Conservation (phyloP, 306 rosid species). For the Crotalaria pallida region DNA sequence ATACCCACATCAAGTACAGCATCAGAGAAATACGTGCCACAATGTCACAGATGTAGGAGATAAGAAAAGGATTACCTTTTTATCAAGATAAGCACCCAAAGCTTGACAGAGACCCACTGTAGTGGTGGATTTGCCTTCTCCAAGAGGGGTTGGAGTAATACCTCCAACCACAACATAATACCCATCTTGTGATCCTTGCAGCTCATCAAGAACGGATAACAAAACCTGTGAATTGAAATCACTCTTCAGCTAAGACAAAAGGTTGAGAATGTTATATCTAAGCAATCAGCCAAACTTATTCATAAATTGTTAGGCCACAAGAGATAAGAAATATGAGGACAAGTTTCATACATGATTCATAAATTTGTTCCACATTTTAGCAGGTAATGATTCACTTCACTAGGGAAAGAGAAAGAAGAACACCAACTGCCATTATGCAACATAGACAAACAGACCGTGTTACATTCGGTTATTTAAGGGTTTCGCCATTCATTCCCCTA, state of each 20-base stretch:
- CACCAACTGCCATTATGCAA: not conserved
- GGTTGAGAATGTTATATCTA: not conserved
- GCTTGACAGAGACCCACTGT: slow-evolving; percentile 99
- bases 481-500: too few species aligned
- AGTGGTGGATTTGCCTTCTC: slow-evolving; percentile 99
- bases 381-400: not conserved
- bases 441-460: not conserved
- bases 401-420: not conserved
- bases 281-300: not conserved
- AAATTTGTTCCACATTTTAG: too few species aligned
- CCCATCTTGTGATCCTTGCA: slow-evolving; percentile 63
- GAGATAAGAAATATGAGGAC: too few species aligned
- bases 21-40: not conserved
- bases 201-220: slow-evolving; percentile 69
- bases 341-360: too few species aligned
- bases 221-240: slow-evolving; percentile 50
- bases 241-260: not conserved
- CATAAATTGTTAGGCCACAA: not conserved
- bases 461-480: not conserved
- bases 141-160: slow-evolving; percentile 96
- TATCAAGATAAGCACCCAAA: slow-evolving; percentile 92
- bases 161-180: slow-evolving; percentile 98
- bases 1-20: not conserved
- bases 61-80: slow-evolving; percentile 47
- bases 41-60: not conserved